Percentiles rank a stretch among this genome's conserved stretches.
Evolutionary conservation across 352 stramenopile species (phyloP).

Genomic region (Phytopythium vexans): DNA sequence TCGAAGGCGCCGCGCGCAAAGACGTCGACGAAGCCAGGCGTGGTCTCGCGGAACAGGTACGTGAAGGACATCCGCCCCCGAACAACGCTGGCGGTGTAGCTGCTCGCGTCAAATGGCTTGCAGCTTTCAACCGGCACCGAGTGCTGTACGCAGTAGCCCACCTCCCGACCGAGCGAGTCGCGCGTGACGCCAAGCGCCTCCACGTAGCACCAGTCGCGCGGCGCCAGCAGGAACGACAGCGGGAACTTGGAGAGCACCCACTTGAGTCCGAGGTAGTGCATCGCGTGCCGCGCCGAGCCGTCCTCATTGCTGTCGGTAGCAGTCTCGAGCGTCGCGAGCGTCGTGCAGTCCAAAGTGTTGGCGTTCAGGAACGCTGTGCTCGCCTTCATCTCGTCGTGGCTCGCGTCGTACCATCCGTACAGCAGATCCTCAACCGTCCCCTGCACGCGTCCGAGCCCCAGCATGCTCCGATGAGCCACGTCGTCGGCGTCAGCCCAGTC

Average conservation of each 20-base stretch:
- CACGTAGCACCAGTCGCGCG: constrained; percentile 38
- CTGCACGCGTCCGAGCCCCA: constrained; percentile 26
- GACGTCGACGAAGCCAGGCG: constrained; percentile 26
- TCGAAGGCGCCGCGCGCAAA: constrained; percentile 43
- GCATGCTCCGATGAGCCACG: constrained; percentile 26
- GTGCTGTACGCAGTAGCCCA: constrained; percentile 43
- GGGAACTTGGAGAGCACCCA: constrained; percentile 31
- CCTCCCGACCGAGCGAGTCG: constrained; percentile 21
- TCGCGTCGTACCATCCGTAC: constrained; percentile 31
- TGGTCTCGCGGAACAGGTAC: constrained; percentile 32
- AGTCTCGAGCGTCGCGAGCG: constrained; percentile 29
- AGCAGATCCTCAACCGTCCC: constrained; percentile 39
- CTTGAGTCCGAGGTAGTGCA: constrained; percentile 29
- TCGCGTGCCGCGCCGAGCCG: constrained; percentile 30
- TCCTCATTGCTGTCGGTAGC: constrained; percentile 8
- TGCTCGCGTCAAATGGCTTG: constrained; percentile 26
- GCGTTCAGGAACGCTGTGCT: constrained; percentile 29
- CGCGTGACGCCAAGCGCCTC: constrained; percentile 36
- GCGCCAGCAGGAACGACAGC: constrained; percentile 17
- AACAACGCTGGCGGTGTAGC: constrained; percentile 11
- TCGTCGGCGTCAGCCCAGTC: constrained; percentile 5
- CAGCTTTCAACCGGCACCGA: constrained; percentile 30
- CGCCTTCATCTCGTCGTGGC: constrained; percentile 34
- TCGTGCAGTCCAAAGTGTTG: constrained; percentile 32
- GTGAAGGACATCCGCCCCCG: constrained; percentile 32